A percentile compares a stretch with the other conserved stretches of the same genome.
These are phyloP conservation scores for Pyrus hybrid DNA, from an alignment of 331 rosid genomes.

Conservation along the genomic window DNA sequence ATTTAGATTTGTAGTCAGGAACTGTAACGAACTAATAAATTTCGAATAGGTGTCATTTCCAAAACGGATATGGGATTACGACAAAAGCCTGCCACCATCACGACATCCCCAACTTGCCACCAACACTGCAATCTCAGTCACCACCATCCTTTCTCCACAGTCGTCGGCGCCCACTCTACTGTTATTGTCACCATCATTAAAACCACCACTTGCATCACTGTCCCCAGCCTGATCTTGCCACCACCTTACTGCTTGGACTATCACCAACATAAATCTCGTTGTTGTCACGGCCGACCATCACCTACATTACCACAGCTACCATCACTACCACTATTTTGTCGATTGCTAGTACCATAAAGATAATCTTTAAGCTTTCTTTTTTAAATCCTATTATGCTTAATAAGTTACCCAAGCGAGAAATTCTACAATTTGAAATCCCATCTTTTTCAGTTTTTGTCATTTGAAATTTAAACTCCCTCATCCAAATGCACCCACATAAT, in stretches of 20 bases:
- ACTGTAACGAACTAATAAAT: background rate
- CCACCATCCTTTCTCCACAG: background rate
- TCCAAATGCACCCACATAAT: background rate
- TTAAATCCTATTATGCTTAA: background rate
- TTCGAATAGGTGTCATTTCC: background rate
- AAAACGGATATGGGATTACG: background rate
- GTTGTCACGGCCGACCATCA: background rate
- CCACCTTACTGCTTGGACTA: background rate
- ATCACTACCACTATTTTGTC: background rate
- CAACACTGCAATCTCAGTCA: background rate
- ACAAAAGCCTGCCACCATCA: background rate
- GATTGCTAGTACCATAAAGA: background rate
- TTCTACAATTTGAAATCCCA: background rate
- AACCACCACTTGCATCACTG: background rate
- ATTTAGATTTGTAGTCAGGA: constrained; percentile 3
- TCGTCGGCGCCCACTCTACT: background rate
- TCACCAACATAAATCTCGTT: background rate
- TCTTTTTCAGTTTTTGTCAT: background rate
- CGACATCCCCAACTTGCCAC: background rate
- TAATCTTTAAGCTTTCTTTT: background rate
- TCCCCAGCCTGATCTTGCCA: background rate
- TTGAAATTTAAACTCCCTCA: background rate
- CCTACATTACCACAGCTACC: background rate
- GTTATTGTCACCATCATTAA: background rate
- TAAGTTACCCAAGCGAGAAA: background rate